phyloP scores from a whole-genome alignment of 73 alveolate genomes.

The Symbiodinium natans region DNA sequence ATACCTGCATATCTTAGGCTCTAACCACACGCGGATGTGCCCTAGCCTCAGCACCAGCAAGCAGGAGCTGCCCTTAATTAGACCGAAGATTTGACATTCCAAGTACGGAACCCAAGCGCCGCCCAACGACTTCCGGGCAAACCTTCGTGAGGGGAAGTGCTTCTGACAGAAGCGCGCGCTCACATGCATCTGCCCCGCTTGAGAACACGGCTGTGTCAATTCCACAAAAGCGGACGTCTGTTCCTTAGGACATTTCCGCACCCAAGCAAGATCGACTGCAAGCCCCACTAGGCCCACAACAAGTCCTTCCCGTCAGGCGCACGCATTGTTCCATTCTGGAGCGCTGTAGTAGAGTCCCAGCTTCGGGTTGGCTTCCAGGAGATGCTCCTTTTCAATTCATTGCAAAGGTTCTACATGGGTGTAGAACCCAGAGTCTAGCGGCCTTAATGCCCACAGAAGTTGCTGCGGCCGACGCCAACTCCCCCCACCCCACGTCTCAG shows the following conservation, averaged over 20 bases:
- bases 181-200: no score
- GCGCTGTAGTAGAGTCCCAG: constrained; percentile 85
- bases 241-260: constrained; percentile 9
- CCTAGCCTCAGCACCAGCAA: not conserved
- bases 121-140: constrained; percentile 50
- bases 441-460: not conserved
- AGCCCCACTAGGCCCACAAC: not conserved
- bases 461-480: not conserved
- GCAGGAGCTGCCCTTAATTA: not conserved
- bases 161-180: no score
- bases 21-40: not conserved
- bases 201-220: constrained; percentile 19
- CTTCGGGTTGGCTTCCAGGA: constrained; percentile 83
- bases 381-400: constrained; percentile 29
- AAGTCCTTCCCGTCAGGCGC: not conserved
- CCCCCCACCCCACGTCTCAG: no score
- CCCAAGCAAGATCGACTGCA: not conserved
- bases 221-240: constrained; percentile 65
- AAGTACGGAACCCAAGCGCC: not conserved
- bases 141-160: constrained; percentile 15
- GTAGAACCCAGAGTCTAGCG: no score
- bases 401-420: not conserved
- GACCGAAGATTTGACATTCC: not conserved
- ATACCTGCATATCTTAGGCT: no score
- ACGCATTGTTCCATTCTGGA: constrained; percentile 78